phyloP scores from a whole-genome alignment of 345 rosid species.

The Populus nigra region DNA sequence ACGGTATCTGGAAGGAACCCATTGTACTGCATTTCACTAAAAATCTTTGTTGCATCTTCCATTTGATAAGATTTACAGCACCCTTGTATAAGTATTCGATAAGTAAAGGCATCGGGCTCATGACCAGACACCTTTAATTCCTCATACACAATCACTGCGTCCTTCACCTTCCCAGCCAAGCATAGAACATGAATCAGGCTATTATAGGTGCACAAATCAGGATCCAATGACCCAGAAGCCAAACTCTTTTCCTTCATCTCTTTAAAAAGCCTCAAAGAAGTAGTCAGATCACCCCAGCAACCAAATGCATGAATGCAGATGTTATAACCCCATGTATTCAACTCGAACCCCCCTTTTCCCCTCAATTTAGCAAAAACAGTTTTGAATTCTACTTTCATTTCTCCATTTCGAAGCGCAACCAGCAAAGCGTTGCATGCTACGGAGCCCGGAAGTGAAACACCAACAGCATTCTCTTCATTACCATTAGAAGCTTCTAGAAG shows the following conservation, averaged over 20 bases:
- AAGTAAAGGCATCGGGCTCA: slow-evolving; percentile 75
- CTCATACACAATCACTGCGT: slow-evolving; percentile 66
- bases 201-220: slow-evolving; percentile 89
- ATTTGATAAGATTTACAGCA: slow-evolving; percentile 64
- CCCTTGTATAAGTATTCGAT: slow-evolving; percentile 71
- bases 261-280: slow-evolving; percentile 63
- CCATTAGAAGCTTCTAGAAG: slow-evolving; percentile 45
- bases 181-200: slow-evolving; percentile 74
- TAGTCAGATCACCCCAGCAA: slow-evolving; percentile 67
- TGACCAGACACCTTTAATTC: slow-evolving; percentile 81
- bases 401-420: slow-evolving; percentile 57
- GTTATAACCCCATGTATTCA: slow-evolving; percentile 70
- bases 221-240: slow-evolving; percentile 38
- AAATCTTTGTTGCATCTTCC: slow-evolving; percentile 62
- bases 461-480: slow-evolving; percentile 15
- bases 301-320: slow-evolving; percentile 87
- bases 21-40: slow-evolving; percentile 67
- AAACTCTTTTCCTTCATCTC: slow-evolving; percentile 68
- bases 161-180: slow-evolving; percentile 67
- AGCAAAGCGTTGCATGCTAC: slow-evolving; percentile 63
- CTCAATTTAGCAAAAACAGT: slow-evolving; percentile 47
- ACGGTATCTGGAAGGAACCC: slow-evolving; percentile 61
- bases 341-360: slow-evolving; percentile 42
- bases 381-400: slow-evolving; percentile 57
- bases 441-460: slow-evolving; percentile 44